Evolutionary conservation across 352 stramenopile species (phyloP).

Genomic region (Hyaloperonospora arabidopsidis): DNA sequence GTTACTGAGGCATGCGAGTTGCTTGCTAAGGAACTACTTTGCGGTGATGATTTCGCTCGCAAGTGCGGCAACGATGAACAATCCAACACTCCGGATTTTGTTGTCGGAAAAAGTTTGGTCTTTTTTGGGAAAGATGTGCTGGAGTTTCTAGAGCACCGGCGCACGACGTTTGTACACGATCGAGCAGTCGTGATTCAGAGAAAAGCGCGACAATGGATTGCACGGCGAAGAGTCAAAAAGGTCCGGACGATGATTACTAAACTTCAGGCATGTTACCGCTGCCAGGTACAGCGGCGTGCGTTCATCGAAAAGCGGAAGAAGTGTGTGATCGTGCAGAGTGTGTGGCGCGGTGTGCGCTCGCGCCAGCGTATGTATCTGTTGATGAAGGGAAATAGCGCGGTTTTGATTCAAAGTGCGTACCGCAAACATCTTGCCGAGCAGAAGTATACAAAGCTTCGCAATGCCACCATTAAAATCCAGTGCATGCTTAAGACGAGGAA

Average conservation of each 20-base stretch:
- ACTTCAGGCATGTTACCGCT: conserved; percentile 50
- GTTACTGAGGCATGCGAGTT: conserved; percentile 60
- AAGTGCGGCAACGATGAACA: conserved; percentile 28
- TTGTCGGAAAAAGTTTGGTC: conserved; percentile 83
- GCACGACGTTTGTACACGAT: conserved; percentile 65
- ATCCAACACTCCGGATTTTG: conserved; percentile 45
- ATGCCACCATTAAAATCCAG: conserved; percentile 66
- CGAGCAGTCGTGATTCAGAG: conserved; percentile 60
- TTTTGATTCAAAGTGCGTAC: conserved; percentile 51
- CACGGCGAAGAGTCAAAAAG: conserved; percentile 40
- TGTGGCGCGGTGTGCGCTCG: conserved; percentile 66
- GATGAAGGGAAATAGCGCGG: conserved; percentile 49
- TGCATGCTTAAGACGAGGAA: conserved; percentile 67
- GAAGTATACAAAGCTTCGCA: conserved; percentile 49
- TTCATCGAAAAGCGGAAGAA: conserved; percentile 40
- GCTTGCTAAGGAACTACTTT: conserved; percentile 42
- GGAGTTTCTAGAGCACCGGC: conserved; percentile 82
- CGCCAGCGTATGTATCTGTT: conserved; percentile 46
- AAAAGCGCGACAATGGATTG: conserved; percentile 42
- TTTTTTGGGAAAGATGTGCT: conserved; percentile 92
- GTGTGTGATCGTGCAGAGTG: conserved; percentile 54
- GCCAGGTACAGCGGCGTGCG: conserved; percentile 32
- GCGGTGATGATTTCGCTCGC: conserved; percentile 32
- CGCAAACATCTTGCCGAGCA: conserved; percentile 41
- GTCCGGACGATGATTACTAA: conserved; percentile 45